These are phyloP conservation scores for Pseudofabraea citricarpa DNA, from an alignment of 2,329 filamentous ascomycete genomes.

Conservation along the genomic window DNA sequence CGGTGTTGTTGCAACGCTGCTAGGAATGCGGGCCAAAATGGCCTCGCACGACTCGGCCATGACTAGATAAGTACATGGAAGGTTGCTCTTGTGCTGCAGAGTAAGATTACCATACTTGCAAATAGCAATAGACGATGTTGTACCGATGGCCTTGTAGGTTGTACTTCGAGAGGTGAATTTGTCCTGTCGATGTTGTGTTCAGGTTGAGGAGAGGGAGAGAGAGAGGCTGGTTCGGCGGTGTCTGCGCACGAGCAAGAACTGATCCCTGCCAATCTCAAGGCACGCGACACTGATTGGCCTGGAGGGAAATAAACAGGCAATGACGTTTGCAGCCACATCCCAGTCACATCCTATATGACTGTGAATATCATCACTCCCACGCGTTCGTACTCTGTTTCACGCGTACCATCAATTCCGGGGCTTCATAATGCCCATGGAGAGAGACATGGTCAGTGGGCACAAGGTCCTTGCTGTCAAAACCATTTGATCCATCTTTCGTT, in stretches of 20 bases:
- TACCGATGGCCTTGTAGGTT: no score
- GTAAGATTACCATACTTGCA: background rate
- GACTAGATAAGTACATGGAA: background rate
- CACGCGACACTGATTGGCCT: background rate
- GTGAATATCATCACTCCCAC: background rate
- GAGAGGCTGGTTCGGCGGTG: background rate
- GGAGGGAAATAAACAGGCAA: background rate
- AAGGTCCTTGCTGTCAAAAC: no score
- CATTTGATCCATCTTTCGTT: no score
- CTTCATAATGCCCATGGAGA: no score
- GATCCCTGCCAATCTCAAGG: background rate
- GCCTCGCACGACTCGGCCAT: background rate
- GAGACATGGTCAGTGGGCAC: no score
- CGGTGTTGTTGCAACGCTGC: slow-evolving; percentile 14
- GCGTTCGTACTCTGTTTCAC: background rate
- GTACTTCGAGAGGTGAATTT: no score
- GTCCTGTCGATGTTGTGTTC: background rate
- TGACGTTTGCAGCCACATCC: no score
- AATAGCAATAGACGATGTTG: no score
- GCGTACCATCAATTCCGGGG: no score
- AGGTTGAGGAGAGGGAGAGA: background rate
- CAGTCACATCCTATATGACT: background rate
- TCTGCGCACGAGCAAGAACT: background rate
- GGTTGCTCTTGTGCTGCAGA: background rate
- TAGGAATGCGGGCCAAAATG: slow-evolving; percentile 2